Base-by-base conservation (phyloP, 345 rosid species). In the Hibiscus mutabilis region DNA sequence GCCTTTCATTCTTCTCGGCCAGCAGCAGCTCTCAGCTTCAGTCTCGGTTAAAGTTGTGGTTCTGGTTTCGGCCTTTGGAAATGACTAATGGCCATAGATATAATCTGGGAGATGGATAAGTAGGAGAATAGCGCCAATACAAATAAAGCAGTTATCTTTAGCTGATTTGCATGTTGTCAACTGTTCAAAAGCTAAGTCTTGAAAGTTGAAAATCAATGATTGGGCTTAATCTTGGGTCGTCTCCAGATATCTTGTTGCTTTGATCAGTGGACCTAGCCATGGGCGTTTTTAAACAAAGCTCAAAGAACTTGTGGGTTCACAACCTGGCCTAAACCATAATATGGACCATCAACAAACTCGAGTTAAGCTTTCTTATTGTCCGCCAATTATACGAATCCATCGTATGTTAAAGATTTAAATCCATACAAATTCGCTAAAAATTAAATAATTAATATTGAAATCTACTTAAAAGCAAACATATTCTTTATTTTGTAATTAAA, bases 1-100 rank as follows among this genome's bases (percentile, higher is more conserved):
- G 79, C 81, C 83, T 60, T 74, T 84, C 94, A 88, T 86, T 79
- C 78, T 16, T 79, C 67, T 76, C 65, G 77, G 25, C 44, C 63
- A 60, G 4, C 58, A 46, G 52, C 40, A 59, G 9, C 61, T 66
- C 49, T 24, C 76, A 8, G 12, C 44, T 40, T 9, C 44, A 9
- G 44, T 40, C 44, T 73, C 10, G 21, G 74, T 46, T 46, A 49
- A 56, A 47, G 40, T 25, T 47, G 40, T 66, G 70, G 70, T 67
- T 49, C 70, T 49, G 8, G 25, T 67, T 67, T 25, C 9, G 16
- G 58, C 24, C 58, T 24, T 65, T 14, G 6, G 33, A 27, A 65
- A 65, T 59, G 25, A 8, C 1, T 10, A n/a, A 25, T 67, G 0
- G 10, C 59, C 70, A 49, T 67, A 16, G 59, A 49, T 27, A 40